These are phyloP conservation scores for Fusarium anguioides DNA, from an alignment of 2,329 filamentous ascomycete genomes.

Conservation along the genomic window DNA sequence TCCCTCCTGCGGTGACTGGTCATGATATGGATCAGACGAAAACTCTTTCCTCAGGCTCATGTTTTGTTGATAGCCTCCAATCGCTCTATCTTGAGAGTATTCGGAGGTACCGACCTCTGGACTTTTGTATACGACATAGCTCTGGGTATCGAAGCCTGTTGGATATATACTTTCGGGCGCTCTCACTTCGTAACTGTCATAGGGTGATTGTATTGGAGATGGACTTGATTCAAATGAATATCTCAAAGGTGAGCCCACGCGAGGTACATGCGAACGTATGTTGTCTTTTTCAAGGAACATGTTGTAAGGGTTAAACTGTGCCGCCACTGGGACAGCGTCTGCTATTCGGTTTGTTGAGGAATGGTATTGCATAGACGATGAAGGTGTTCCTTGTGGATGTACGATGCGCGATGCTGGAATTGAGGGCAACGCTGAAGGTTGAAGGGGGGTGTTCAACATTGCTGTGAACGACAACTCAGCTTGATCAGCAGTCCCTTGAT, in stretches of 20 bases:
- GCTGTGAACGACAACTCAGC: slow-evolving; percentile 20
- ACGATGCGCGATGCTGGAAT: background rate
- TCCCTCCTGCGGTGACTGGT: background rate
- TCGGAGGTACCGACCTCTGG: background rate
- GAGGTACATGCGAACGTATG: slow-evolving; percentile 35
- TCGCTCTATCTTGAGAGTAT: background rate
- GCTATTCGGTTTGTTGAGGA: background rate
- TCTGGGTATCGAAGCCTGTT: background rate
- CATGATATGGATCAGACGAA: background rate
- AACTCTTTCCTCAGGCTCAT: slow-evolving; percentile 10
- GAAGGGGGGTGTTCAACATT: slow-evolving; percentile 24
- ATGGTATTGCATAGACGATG: slow-evolving; percentile 4
- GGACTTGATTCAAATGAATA: slow-evolving; percentile 27
- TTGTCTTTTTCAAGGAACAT: slow-evolving; percentile 27
- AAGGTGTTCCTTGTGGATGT: slow-evolving; percentile 23
- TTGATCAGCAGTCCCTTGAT: slow-evolving; percentile 1
- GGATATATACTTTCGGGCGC: background rate
- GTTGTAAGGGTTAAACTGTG: slow-evolving; percentile 43
- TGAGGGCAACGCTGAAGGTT: background rate
- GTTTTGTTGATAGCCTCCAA: background rate
- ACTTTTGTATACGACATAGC: background rate
- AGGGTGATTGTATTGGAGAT: background rate
- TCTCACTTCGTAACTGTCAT: background rate
- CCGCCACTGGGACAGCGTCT: background rate
- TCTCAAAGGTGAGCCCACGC: slow-evolving; percentile 45